These are phyloP conservation scores for Drechslerella coelobrocha DNA, from an alignment of 2,329 filamentous ascomycete genomes.

Conservation along the genomic window DNA sequence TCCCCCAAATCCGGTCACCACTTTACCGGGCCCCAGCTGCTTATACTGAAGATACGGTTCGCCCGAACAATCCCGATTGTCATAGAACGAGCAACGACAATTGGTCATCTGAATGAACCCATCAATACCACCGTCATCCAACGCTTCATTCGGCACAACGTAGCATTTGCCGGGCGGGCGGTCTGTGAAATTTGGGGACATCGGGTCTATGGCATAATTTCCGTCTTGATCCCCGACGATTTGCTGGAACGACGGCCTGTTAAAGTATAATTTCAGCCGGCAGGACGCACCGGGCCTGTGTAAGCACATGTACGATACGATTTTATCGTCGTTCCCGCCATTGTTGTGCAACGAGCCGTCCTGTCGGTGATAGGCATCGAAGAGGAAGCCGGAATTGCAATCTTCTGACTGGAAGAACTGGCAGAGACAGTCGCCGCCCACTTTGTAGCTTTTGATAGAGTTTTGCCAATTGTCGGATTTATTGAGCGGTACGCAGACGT, in stretches of 20 bases:
- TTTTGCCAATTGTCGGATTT: background rate
- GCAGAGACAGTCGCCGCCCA: slow-evolving; percentile 24
- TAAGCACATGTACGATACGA: slow-evolving; percentile 1
- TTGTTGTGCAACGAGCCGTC: background rate
- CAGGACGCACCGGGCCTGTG: slow-evolving; percentile 1
- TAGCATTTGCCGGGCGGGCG: too few relatives aligned
- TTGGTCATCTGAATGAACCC: background rate
- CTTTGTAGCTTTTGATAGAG: slow-evolving; percentile 8
- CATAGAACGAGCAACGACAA: slow-evolving; percentile 1
- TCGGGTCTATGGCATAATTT: too few relatives aligned
- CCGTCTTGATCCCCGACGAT: too few relatives aligned
- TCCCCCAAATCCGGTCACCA: too few relatives aligned
- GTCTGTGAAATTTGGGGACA: too few relatives aligned
- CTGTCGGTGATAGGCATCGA: background rate
- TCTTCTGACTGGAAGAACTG: slow-evolving; percentile 3
- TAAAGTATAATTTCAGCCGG: background rate
- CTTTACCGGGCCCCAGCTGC: background rate
- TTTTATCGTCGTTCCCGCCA: slow-evolving; percentile 15
- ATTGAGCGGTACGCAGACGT: background rate
- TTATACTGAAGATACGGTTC: background rate
- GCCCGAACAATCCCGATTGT: background rate
- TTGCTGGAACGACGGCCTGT: background rate
- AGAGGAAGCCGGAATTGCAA: background rate
- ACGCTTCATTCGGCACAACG: background rate
- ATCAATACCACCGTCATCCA: background rate